Conservation (phyloP, 257 asterid genomes). For the Ilex aquifolium region DNA sequence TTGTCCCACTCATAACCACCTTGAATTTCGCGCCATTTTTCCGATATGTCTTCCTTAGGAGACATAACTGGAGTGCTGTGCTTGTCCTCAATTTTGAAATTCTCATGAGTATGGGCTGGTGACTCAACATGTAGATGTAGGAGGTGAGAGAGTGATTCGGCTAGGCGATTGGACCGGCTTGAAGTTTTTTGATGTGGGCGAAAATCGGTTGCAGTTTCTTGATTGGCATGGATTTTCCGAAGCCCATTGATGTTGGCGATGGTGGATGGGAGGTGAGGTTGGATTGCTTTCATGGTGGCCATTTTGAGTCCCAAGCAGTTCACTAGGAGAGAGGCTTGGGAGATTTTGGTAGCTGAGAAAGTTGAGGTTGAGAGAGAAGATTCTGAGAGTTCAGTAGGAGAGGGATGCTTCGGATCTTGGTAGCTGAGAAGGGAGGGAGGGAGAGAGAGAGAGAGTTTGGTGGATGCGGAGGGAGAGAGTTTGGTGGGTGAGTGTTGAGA, state of each 20-base stretch:
- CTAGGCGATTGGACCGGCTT: constrained; percentile 33
- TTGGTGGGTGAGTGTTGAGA: too few species aligned
- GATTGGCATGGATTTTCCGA: constrained; percentile 10
- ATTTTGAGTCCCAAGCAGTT: constrained; percentile 12
- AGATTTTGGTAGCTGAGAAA: too few species aligned
- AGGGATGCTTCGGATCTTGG: too few species aligned
- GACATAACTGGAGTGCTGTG: constrained; percentile 42
- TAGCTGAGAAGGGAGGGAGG: too few species aligned
- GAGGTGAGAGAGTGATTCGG: constrained; percentile 43
- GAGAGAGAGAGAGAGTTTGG: too few species aligned
- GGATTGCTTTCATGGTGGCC: constrained; percentile 24
- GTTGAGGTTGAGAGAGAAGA: too few species aligned
- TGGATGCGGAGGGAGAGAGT: too few species aligned
- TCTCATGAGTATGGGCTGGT: constrained; percentile 22
- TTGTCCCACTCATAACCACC: constrained; percentile 54
- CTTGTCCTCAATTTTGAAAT: constrained; percentile 25
- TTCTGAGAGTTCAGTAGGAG: too few species aligned
- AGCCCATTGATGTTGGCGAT: not conserved
- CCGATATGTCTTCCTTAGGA: constrained; percentile 53
- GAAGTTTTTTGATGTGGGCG: constrained; percentile 18
- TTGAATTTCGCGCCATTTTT: constrained; percentile 51
- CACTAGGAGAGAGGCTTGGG: too few species aligned
- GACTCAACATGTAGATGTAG: constrained; percentile 42
- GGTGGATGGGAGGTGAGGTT: constrained; percentile 9
- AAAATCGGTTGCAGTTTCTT: constrained; percentile 15